phyloP scores from a whole-genome alignment of 2,329 filamentous ascomycete species.

The Fusarium illudens region DNA sequence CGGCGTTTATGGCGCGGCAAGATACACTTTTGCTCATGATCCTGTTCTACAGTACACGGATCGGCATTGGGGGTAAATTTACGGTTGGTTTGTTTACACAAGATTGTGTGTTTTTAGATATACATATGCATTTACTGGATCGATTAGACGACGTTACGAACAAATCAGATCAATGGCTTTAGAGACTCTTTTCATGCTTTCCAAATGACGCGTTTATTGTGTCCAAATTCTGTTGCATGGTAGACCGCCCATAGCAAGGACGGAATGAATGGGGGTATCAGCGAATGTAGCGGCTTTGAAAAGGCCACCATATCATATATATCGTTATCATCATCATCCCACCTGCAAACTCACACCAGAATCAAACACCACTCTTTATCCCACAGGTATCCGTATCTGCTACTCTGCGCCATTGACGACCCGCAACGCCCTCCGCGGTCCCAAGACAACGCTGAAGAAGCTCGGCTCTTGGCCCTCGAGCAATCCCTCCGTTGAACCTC shows the following conservation, averaged over 20 bases:
- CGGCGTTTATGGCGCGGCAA: conserved; percentile 27
- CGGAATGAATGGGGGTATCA: conserved; percentile 33
- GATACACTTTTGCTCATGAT: not conserved
- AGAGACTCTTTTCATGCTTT: not conserved
- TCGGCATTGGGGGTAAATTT: not conserved
- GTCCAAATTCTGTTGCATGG: not conserved
- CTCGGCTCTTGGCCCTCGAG: conserved; percentile 71
- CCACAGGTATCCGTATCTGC: not conserved
- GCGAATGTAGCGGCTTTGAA: conserved; percentile 26
- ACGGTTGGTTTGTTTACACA: not conserved
- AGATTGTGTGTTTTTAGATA: conserved; percentile 3
- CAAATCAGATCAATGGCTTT: not conserved
- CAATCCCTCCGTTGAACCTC: conserved; percentile 60
- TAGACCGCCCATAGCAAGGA: not conserved
- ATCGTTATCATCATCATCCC: conserved; percentile 27
- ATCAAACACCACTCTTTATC: conserved; percentile 2
- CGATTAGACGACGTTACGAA: conserved; percentile 23
- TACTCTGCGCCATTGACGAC: conserved; percentile 67
- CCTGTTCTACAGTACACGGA: not conserved
- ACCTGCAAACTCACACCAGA: not conserved
- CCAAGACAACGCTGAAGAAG: conserved; percentile 75
- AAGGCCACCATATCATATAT: conserved; percentile 12
- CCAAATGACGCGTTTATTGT: not conserved
- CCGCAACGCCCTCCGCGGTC: conserved; percentile 72
- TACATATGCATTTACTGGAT: not conserved